A percentile compares a stretch with the other conserved stretches of the same genome.
Conservation (phyloP, 208 protist genomes). For the Trichomonas tenax region DNA sequence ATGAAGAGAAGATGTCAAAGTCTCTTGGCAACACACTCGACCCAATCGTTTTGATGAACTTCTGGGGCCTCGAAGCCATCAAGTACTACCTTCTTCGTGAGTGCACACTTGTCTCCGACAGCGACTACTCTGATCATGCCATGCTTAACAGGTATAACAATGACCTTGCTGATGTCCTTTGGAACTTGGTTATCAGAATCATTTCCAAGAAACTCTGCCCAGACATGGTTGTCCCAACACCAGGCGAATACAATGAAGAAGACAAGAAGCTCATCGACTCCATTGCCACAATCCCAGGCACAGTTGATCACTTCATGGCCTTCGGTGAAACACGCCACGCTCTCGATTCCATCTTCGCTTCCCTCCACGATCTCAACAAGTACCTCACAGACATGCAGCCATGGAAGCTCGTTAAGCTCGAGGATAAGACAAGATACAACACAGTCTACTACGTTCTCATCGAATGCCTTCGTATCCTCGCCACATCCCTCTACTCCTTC, state of each 20-base stretch:
- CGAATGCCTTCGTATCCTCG: not conserved
- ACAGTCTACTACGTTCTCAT: not conserved
- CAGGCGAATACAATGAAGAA: not conserved
- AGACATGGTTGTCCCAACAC: not conserved
- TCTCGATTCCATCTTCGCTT: not conserved
- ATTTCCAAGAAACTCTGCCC: slow-evolving; percentile 15
- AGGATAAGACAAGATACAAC: not conserved
- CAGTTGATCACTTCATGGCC: not conserved
- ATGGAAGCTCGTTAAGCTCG: not conserved
- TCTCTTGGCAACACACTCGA: slow-evolving; percentile 86
- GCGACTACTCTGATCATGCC: slow-evolving; percentile 62
- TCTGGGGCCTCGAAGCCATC: slow-evolving; percentile 54
- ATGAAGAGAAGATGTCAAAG: slow-evolving; percentile 85
- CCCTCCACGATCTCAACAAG: not conserved
- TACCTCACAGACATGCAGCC: not conserved
- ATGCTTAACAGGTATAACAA: slow-evolving; percentile 23
- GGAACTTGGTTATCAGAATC: slow-evolving; percentile 31
- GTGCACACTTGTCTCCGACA: slow-evolving; percentile 70
- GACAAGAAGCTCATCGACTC: not conserved
- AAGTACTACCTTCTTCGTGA: slow-evolving; percentile 85
- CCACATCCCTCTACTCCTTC: not conserved
- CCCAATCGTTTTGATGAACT: slow-evolving; percentile 38
- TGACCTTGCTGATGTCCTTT: slow-evolving; percentile 33
- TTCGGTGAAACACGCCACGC: not conserved
- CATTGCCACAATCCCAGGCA: not conserved